Evolutionary conservation across 768 basidiomycete species (phyloP).

Genomic region (Suillus decipiens): DNA sequence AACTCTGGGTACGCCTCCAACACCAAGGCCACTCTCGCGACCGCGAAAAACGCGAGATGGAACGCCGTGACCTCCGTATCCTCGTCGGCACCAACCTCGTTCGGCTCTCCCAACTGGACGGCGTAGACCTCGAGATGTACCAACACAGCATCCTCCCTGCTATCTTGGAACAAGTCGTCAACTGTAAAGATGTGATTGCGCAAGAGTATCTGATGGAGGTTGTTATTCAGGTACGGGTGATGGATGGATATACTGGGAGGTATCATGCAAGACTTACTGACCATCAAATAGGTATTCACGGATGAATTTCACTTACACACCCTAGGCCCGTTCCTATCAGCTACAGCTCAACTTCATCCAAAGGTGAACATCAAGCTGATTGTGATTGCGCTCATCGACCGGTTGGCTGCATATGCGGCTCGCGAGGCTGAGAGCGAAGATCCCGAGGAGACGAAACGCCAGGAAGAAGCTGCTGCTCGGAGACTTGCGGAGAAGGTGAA

Average conservation of each 20-base stretch:
- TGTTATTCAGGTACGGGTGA: slow-evolving; percentile 79
- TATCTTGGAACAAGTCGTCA: slow-evolving; percentile 95
- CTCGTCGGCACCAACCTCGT: slow-evolving; percentile 98
- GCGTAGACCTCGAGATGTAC: slow-evolving; percentile 94
- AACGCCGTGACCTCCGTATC: slow-evolving; percentile 92
- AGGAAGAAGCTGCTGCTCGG: slow-evolving; percentile 91
- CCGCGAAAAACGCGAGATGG: slow-evolving; percentile 95
- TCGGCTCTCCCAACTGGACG: slow-evolving; percentile 91
- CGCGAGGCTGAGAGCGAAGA: slow-evolving; percentile 96
- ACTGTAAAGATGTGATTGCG: slow-evolving; percentile 97
- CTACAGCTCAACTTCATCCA: slow-evolving; percentile 94
- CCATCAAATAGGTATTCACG: slow-evolving; percentile 79
- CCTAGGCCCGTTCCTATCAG: slow-evolving; percentile 93
- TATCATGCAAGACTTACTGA: background rate
- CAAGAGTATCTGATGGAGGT: slow-evolving; percentile 99
- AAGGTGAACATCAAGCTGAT: slow-evolving; percentile 99
- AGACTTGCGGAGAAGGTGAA: slow-evolving; percentile 88
- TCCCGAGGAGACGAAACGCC: slow-evolving; percentile 89
- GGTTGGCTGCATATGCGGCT: slow-evolving; percentile 93
- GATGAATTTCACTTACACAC: slow-evolving; percentile 98
- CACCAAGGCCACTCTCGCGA: slow-evolving; percentile 98
- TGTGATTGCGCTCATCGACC: slow-evolving; percentile 96
- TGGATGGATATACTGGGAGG: background rate
- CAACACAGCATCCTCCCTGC: slow-evolving; percentile 83
- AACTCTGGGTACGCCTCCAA: slow-evolving; percentile 97